Conservation (phyloP, 345 rosid genomes). For the Erodium maritimum region DNA sequence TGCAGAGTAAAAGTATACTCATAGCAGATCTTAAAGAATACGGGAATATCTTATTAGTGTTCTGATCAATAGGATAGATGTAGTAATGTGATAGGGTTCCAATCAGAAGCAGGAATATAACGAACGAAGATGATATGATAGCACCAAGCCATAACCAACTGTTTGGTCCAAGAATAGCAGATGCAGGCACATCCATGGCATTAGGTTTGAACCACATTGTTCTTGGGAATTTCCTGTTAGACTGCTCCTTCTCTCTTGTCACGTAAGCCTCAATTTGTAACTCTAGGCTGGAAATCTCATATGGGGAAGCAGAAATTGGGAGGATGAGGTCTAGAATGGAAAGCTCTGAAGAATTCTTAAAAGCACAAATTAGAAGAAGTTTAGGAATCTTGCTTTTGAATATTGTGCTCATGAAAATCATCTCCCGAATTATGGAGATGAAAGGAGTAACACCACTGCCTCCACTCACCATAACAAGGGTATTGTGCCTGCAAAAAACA, state of each 20-base stretch:
- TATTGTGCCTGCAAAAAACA: slow-evolving; percentile 41
- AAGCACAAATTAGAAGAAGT: slow-evolving; percentile 39
- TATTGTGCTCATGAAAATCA: slow-evolving; percentile 26
- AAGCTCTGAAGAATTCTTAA: slow-evolving; percentile 48
- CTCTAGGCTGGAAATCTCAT: slow-evolving; percentile 23
- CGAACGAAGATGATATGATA: slow-evolving; percentile 52
- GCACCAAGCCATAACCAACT: slow-evolving; percentile 69
- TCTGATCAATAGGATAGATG: slow-evolving; percentile 45
- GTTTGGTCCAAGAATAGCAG: slow-evolving; percentile 53
- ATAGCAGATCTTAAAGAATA: slow-evolving; percentile 17
- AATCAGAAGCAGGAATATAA: slow-evolving; percentile 38
- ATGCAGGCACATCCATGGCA: slow-evolving; percentile 36
- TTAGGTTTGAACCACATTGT: slow-evolving; percentile 52
- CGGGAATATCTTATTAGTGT: slow-evolving; percentile 19
- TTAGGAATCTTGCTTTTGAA: slow-evolving; percentile 30
- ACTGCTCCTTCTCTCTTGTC: slow-evolving; percentile 45
- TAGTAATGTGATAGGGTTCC: slow-evolving; percentile 46
- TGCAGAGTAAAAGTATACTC: slow-evolving; percentile 30
- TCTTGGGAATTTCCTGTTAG: slow-evolving; percentile 7
- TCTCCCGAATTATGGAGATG: slow-evolving; percentile 58
- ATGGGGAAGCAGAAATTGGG: slow-evolving; percentile 33
- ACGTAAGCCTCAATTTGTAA: slow-evolving; percentile 56
- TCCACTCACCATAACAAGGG: slow-evolving; percentile 74
- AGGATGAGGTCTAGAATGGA: slow-evolving; percentile 55
- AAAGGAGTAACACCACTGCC: slow-evolving; percentile 89